These are phyloP conservation scores for Cunninghamia lanceolata DNA, from an alignment of 75 land plant genomes.

Conservation along the genomic window DNA sequence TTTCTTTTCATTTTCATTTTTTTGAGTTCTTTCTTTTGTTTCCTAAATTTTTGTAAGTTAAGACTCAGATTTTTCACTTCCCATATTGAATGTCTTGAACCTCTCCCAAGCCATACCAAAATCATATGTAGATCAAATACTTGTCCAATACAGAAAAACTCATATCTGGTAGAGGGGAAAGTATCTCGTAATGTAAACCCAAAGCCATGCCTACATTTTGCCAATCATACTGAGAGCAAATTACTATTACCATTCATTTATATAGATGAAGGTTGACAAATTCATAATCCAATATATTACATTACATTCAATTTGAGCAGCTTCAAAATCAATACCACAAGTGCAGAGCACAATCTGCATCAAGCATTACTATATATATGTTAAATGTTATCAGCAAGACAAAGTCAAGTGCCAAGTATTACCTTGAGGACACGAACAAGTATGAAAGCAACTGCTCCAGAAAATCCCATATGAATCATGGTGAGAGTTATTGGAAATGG, in stretches of 20 bases:
- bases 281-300: not conserved
- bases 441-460: conserved; percentile 72
- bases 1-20: not conserved
- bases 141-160: not conserved
- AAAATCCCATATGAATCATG: conserved; percentile 98
- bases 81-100: not conserved
- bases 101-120: not conserved
- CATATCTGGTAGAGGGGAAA: not conserved
- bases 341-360: not conserved
- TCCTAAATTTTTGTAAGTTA: not conserved
- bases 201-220: not conserved
- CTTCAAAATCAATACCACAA: not conserved
- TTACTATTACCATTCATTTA: not conserved
- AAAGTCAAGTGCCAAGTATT: not conserved
- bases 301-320: not conserved
- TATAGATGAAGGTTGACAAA: not conserved
- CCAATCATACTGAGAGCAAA: not conserved
- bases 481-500: conserved; percentile 92
- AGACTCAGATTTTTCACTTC: not conserved
- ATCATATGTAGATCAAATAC: not conserved
- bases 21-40: not conserved
- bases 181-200: not conserved
- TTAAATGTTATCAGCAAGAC: not conserved
- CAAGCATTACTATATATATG: not conserved
- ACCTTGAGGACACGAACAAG: conserved; percentile 94